These are phyloP conservation scores for Termitomyces sp. DNA, from an alignment of 768 basidiomycete genomes.

Conservation along the genomic window DNA sequence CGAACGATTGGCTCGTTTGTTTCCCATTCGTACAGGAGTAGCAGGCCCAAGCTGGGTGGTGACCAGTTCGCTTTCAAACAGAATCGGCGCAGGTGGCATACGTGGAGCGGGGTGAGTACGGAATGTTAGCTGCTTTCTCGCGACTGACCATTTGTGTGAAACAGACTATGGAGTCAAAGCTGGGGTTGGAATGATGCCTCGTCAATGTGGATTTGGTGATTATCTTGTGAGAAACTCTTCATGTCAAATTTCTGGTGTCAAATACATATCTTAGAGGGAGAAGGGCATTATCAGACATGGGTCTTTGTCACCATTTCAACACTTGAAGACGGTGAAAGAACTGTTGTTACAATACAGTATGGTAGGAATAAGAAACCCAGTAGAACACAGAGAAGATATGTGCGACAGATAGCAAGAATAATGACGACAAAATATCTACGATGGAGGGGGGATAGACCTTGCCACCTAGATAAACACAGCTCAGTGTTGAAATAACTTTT, in stretches of 20 bases:
- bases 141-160: neutral
- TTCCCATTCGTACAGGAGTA: conserved; percentile 83
- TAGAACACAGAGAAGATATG: conserved; percentile 68
- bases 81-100: conserved; percentile 68
- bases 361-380: conserved; percentile 58
- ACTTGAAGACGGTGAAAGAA: conserved; percentile 52
- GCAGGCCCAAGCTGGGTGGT: conserved; percentile 78
- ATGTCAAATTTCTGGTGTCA: neutral
- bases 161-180: conserved; percentile 26
- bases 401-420: conserved; percentile 77
- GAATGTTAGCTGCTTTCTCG: neutral
- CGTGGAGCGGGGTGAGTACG: conserved; percentile 69
- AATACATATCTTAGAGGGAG: neutral
- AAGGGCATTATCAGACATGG: neutral
- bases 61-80: conserved; percentile 50
- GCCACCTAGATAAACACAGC: conserved; percentile 51
- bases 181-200: conserved; percentile 49
- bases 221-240: neutral
- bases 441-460: conserved; percentile 67
- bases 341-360: conserved; percentile 88
- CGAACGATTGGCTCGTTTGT: conserved; percentile 69
- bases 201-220: conserved; percentile 40
- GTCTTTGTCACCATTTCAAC: conserved; percentile 39
- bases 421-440: conserved; percentile 68
- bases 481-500: conserved; percentile 5